These are phyloP conservation scores for Warburgia ugandensis DNA, from an alignment of 164 flowering plant genomes.

Conservation along the genomic window DNA sequence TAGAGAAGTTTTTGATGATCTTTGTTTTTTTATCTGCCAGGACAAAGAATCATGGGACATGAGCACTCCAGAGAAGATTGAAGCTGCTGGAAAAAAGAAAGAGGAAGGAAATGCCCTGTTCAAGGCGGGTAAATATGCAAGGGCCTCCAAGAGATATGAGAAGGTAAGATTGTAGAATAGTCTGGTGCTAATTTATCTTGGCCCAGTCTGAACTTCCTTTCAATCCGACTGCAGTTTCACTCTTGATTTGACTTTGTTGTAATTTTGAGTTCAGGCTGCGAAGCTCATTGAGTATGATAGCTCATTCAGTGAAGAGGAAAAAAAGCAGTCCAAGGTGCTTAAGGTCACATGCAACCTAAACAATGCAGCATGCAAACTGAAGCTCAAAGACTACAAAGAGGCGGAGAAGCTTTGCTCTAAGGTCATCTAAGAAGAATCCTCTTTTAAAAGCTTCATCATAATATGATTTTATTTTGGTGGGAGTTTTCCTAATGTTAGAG, in stretches of 20 bases:
- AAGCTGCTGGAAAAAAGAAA: constrained; percentile 85
- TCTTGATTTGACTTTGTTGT: no score
- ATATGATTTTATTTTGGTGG: no score
- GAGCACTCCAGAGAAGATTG: constrained; percentile 82
- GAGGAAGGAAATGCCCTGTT: constrained; percentile 88
- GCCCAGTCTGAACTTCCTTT: no score
- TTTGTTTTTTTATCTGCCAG: constrained; percentile 24
- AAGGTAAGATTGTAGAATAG: no score
- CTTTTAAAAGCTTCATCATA: no score
- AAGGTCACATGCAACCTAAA: constrained; percentile 84
- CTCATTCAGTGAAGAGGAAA: constrained; percentile 79
- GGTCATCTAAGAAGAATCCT: no score
- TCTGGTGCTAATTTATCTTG: no score
- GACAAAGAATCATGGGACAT: constrained; percentile 98
- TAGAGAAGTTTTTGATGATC: no score
- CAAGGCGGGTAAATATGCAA: constrained; percentile 79
- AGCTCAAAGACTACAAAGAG: constrained; percentile 75
- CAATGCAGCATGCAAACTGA: constrained; percentile 92
- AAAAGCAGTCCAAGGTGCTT: constrained; percentile 62
- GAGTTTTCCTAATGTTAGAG: no score
- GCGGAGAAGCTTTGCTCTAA: constrained; percentile 87
- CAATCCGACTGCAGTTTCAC: no score
- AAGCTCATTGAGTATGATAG: constrained; percentile 76
- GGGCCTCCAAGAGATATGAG: constrained; percentile 93
- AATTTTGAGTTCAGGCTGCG: constrained; percentile 84